Percentiles rank a stretch among this genome's conserved stretches.
These are phyloP conservation scores for Venturiaceae sp. DNA, from an alignment of 2,329 filamentous ascomycete genomes.

Conservation along the genomic window DNA sequence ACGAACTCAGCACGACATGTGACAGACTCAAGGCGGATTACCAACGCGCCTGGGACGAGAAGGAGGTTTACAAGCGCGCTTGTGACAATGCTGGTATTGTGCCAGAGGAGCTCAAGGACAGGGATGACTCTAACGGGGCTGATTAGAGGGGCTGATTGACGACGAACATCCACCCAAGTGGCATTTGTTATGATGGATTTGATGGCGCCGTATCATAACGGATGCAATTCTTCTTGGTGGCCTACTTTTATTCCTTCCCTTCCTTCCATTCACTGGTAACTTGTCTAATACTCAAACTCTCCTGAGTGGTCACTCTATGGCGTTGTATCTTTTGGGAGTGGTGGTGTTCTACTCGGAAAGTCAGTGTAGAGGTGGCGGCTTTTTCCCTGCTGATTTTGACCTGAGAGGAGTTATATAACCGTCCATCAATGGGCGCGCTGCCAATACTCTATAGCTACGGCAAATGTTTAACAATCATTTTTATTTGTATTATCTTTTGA, in stretches of 20 bases:
- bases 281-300: background rate
- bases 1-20: slow-evolving; percentile 77
- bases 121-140: slow-evolving; percentile 16
- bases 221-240: background rate
- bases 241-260: background rate
- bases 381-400: no score
- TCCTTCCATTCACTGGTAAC: background rate
- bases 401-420: no score
- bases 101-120: slow-evolving; percentile 29
- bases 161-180: background rate
- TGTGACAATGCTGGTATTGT: slow-evolving; percentile 29
- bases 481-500: no score
- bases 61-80: slow-evolving; percentile 62
- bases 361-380: background rate
- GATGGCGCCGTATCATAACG: background rate
- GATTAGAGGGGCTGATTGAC: background rate
- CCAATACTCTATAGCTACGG: no score
- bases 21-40: slow-evolving; percentile 78
- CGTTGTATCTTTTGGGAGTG: background rate
- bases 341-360: background rate
- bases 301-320: no score
- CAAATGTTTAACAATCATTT: no score
- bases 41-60: slow-evolving; percentile 66
- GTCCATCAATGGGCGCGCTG: no score
- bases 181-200: background rate